Percentiles rank a stretch among this genome's conserved stretches.
These are phyloP conservation scores for Triangularia verruculosa DNA, from an alignment of 2,329 filamentous ascomycete genomes.

Conservation along the genomic window DNA sequence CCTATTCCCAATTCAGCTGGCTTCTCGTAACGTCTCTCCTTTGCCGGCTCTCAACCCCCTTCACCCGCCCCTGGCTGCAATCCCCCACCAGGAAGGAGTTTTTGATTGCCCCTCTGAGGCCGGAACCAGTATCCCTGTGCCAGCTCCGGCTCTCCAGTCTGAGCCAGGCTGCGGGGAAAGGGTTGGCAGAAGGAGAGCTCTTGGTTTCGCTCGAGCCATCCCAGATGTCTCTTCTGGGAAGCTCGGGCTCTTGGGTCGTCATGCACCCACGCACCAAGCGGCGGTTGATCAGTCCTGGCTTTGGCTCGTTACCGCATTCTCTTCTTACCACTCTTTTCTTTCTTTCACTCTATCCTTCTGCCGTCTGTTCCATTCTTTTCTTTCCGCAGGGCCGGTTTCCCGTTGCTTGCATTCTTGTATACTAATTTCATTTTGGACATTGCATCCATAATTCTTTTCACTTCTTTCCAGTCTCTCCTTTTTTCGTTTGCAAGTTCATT, in stretches of 20 bases:
- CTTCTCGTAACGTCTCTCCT: background rate
- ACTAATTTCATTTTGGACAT: conserved; percentile 20
- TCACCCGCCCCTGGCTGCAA: conserved; percentile 1
- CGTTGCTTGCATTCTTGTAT: conserved; percentile 15
- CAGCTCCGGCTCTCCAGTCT: conserved; percentile 16
- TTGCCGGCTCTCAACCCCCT: background rate
- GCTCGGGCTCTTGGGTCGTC: conserved; percentile 23
- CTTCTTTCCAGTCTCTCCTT: conserved; percentile 9
- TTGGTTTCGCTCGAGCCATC: conserved; percentile 18
- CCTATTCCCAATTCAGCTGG: conserved; percentile 14
- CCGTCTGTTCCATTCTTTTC: conserved; percentile 18
- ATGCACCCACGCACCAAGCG: conserved; percentile 23
- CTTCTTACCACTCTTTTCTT: conserved; percentile 20
- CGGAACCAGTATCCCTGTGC: conserved; percentile 15
- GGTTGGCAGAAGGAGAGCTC: conserved; percentile 20
- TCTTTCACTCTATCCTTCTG: conserved; percentile 16
- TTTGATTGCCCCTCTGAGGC: conserved; percentile 12
- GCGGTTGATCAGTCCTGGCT: conserved; percentile 20
- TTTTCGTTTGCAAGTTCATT: background rate
- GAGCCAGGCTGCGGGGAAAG: conserved; percentile 11
- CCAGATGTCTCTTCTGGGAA: conserved; percentile 22
- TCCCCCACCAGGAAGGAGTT: conserved; percentile 10
- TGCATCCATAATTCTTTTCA: conserved; percentile 3
- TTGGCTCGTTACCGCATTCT: conserved; percentile 3
- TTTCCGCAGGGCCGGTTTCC: conserved; percentile 30